These are phyloP conservation scores for Boletus rufocinnamomeus DNA, from an alignment of 768 basidiomycete genomes.

Conservation along the genomic window DNA sequence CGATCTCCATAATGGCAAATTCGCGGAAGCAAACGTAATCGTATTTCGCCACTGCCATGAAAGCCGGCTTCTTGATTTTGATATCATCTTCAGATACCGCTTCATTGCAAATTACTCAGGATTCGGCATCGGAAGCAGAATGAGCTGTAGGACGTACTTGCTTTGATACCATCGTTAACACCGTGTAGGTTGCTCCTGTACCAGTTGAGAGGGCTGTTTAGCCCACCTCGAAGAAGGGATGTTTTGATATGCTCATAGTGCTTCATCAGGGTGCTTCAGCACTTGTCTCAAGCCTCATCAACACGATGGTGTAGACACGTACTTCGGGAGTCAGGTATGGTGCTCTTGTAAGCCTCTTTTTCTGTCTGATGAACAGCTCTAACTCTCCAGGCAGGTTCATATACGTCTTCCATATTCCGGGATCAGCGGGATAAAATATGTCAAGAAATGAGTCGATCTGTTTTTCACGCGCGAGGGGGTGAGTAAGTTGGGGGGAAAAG, in stretches of 20 bases:
- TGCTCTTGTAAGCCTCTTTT: slow-evolving; percentile 22
- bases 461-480: background rate
- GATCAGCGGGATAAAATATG: slow-evolving; percentile 37
- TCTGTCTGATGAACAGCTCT: slow-evolving; percentile 33
- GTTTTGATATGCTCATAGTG: slow-evolving; percentile 30
- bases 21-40: slow-evolving; percentile 38
- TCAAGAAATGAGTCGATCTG: slow-evolving; percentile 44
- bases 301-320: background rate
- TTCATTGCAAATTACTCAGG: slow-evolving; percentile 11
- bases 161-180: slow-evolving; percentile 31
- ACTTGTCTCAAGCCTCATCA: background rate
- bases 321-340: slow-evolving; percentile 39
- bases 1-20: slow-evolving; percentile 25
- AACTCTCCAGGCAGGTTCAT: slow-evolving; percentile 38
- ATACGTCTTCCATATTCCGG: slow-evolving; percentile 37
- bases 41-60: slow-evolving; percentile 38
- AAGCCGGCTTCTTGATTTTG: slow-evolving; percentile 38
- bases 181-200: slow-evolving; percentile 36
- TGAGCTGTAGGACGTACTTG: slow-evolving; percentile 22
- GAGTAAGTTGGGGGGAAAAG: background rate
- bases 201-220: slow-evolving; percentile 40
- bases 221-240: slow-evolving; percentile 33
- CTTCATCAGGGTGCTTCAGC: slow-evolving; percentile 21
- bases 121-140: background rate
- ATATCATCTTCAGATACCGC: slow-evolving; percentile 28